phyloP scores from a whole-genome alignment of 2,329 filamentous ascomycete species.

The Fusarium sp. region DNA sequence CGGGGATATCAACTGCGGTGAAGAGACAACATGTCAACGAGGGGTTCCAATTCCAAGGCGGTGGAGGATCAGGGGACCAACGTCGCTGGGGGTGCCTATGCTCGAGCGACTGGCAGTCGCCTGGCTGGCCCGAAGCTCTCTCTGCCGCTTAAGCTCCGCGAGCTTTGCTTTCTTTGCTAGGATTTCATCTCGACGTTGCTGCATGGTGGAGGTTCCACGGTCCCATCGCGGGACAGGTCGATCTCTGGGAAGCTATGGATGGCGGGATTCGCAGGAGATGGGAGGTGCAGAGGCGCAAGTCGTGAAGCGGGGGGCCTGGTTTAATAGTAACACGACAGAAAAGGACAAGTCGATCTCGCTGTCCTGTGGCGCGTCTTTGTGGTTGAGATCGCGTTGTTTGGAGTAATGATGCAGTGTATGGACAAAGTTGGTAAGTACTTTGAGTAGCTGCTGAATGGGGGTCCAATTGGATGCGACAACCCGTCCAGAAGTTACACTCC shows the following conservation, averaged over 20 bases:
- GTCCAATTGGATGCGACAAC: conserved; percentile 34
- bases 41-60: conserved; percentile 25
- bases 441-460: conserved; percentile 27
- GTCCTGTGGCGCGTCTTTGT: conserved; percentile 4
- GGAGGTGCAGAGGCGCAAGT: conserved; percentile 7
- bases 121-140: conserved; percentile 85
- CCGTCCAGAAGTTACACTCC: conserved; percentile 18
- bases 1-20: conserved; percentile 69
- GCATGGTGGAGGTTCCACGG: conserved; percentile 64
- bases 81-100: conserved; percentile 77
- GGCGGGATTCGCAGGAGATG: conserved; percentile 16
- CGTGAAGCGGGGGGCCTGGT: not conserved
- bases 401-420: conserved; percentile 22
- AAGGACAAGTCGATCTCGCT: not conserved
- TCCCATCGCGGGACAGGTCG: conserved; percentile 61
- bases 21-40: conserved; percentile 26
- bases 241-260: conserved; percentile 40
- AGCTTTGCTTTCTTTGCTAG: conserved; percentile 97
- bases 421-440: conserved; percentile 20
- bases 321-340: not conserved
- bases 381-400: conserved; percentile 18
- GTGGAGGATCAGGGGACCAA: conserved; percentile 57
- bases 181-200: conserved; percentile 94
- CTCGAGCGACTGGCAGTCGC: conserved; percentile 77
- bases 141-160: conserved; percentile 92